These are phyloP conservation scores for Linaria vulgaris DNA, from an alignment of 257 asterid species.

Conservation along the genomic window DNA sequence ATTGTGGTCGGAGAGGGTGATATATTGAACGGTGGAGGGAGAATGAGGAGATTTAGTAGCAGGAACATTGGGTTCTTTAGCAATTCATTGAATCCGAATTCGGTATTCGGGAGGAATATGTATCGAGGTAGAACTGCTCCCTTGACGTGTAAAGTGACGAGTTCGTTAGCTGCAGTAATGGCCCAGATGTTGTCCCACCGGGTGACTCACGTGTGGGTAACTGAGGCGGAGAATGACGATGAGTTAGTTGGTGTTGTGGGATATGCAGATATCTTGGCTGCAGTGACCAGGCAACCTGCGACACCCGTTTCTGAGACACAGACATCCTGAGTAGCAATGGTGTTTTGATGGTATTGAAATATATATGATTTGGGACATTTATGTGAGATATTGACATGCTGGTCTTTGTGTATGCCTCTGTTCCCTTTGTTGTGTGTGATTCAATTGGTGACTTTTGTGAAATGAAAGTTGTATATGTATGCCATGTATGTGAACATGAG, in stretches of 20 bases:
- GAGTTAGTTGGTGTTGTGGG: constrained; percentile 81
- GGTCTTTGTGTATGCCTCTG: not conserved
- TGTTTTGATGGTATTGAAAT: not conserved
- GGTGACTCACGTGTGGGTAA: constrained; percentile 96
- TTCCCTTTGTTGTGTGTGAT: not conserved
- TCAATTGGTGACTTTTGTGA: not conserved
- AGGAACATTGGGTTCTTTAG: constrained; percentile 74
- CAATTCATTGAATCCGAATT: constrained; percentile 41
- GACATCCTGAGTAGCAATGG: constrained; percentile 28
- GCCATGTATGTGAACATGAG: no score
- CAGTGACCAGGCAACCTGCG: constrained; percentile 65
- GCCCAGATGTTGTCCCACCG: constrained; percentile 98
- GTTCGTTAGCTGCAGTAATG: constrained; percentile 94
- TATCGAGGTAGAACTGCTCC: constrained; percentile 94
- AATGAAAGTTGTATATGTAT: not conserved
- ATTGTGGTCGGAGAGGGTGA: constrained; percentile 32
- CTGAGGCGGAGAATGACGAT: constrained; percentile 73
- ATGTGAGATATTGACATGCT: not conserved
- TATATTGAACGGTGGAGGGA: constrained; percentile 34
- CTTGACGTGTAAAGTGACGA: constrained; percentile 72
- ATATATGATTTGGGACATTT: not conserved
- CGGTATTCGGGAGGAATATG: constrained; percentile 69
- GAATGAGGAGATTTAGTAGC: constrained; percentile 64
- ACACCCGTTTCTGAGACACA: constrained; percentile 44
- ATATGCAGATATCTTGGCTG: constrained; percentile 80